Evolutionary conservation across 768 basidiomycete genomes (phyloP).

Genomic region (Rhizopogon vinicolor): DNA sequence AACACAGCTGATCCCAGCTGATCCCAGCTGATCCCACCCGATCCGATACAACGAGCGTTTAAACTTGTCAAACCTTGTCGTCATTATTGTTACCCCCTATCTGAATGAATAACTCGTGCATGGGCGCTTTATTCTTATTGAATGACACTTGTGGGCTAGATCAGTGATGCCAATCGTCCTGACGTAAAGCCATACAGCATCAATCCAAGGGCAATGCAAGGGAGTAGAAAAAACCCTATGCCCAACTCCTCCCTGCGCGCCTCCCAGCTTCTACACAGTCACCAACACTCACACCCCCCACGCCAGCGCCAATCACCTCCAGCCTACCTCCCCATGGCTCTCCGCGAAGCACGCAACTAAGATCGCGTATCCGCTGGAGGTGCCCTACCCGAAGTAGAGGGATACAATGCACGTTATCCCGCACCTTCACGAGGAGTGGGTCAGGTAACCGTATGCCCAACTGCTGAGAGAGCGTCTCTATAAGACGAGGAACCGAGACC

Average conservation of each 20-base stretch:
- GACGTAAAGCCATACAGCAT: neutral
- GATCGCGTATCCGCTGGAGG: constrained; percentile 56
- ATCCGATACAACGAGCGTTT: neutral
- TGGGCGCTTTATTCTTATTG: neutral
- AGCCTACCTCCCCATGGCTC: constrained; percentile 44
- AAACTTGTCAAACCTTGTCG: neutral
- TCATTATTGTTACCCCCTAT: neutral
- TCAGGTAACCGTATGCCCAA: constrained; percentile 44
- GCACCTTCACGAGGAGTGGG: constrained; percentile 50
- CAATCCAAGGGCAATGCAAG: neutral
- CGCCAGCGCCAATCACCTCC: constrained; percentile 78
- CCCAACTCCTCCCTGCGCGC: constrained; percentile 43
- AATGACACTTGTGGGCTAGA: neutral
- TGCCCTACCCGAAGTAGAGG: constrained; percentile 78
- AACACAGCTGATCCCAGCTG: neutral
- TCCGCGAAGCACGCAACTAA: constrained; percentile 39
- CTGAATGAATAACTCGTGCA: neutral
- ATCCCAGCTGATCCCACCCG: too few relatives aligned
- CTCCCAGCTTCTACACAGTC: constrained; percentile 81
- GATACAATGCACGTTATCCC: constrained; percentile 64
- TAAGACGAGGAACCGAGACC: constrained; percentile 11
- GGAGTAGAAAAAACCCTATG: constrained; percentile 8
- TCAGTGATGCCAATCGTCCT: neutral
- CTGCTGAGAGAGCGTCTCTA: constrained; percentile 38
- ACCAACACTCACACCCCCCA: constrained; percentile 80